Percentiles rank a stretch among this genome's conserved stretches.
phyloP scores from a whole-genome alignment of 305 asterid genomes.

The Fraxinus nigra region DNA sequence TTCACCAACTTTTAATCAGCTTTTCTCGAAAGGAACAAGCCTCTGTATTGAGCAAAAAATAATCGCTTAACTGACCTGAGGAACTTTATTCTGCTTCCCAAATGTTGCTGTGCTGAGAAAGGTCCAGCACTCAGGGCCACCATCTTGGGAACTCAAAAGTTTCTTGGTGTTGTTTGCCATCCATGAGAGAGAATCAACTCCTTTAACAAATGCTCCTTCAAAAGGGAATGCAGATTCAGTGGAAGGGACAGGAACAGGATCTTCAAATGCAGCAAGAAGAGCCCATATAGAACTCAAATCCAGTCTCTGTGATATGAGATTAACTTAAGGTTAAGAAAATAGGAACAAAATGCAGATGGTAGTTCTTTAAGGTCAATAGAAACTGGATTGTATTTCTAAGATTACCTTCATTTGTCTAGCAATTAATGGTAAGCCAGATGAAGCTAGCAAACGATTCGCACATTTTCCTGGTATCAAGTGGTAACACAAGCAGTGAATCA shows the following conservation, averaged over 20 bases:
- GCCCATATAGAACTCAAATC: conserved; percentile 95
- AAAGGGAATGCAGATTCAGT: conserved; percentile 41
- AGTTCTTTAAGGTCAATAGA: neutral
- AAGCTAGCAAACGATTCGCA: conserved; percentile 81
- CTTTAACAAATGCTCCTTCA: conserved; percentile 93
- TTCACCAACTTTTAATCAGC: neutral
- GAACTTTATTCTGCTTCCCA: conserved; percentile 84
- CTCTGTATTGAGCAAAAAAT: neutral
- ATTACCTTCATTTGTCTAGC: conserved; percentile 97
- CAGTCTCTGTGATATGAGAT: conserved; percentile 54
- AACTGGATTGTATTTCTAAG: conserved; percentile 15
- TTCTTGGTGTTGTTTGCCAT: conserved; percentile 79
- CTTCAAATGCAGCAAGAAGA: conserved; percentile 85
- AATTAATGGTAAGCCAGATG: conserved; percentile 88
- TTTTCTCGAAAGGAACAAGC: neutral
- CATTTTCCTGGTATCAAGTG: conserved; percentile 75
- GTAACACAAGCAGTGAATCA: conserved; percentile 7
- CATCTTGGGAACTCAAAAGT: conserved; percentile 48
- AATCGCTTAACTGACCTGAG: conserved; percentile 61
- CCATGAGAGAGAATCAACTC: conserved; percentile 89
- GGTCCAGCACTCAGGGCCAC: conserved; percentile 86
- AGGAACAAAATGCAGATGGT: conserved; percentile 13
- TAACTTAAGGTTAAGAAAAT: conserved; percentile 15
- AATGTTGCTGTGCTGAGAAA: conserved; percentile 79
- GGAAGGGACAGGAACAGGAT: conserved; percentile 71